These are phyloP conservation scores for Cutaneotrichosporon dermatis DNA, from an alignment of 1,284 basidiomycete species.

Conservation along the genomic window DNA sequence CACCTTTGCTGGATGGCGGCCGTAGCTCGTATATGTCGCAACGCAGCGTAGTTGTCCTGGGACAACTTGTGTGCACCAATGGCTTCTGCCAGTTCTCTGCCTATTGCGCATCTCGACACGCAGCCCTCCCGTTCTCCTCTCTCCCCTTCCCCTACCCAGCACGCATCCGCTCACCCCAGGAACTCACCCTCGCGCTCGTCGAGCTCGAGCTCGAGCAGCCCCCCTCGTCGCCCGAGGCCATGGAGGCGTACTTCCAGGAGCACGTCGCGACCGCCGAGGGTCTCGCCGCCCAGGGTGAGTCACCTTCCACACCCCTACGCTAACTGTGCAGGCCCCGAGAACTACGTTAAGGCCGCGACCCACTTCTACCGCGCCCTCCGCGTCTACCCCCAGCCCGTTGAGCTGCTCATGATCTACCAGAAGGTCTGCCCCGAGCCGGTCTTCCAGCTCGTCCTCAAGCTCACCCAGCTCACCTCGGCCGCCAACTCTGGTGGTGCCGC, in stretches of 20 bases:
- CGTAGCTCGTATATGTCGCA: too few species aligned
- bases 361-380: conserved; percentile 90
- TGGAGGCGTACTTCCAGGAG: conserved; percentile 84
- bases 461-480: conserved; percentile 54
- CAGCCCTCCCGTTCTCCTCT: not conserved
- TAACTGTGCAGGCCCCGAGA: conserved; percentile 60
- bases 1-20: too few species aligned
- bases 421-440: conserved; percentile 82
- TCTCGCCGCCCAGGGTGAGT: conserved; percentile 68
- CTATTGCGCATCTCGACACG: not conserved
- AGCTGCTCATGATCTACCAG: conserved; percentile 88
- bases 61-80: not conserved
- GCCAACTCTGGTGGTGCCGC: conserved; percentile 10
- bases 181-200: conserved; percentile 20
- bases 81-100: not conserved
- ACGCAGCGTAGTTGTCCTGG: too few species aligned
- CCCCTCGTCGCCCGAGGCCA: conserved; percentile 65
- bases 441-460: conserved; percentile 84
- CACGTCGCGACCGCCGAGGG: conserved; percentile 85
- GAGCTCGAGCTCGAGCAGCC: conserved; percentile 49
- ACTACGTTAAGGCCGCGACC: conserved; percentile 74
- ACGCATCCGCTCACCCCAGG: conserved; percentile 10
- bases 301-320: not conserved
- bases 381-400: conserved; percentile 88
- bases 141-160: not conserved